Evolutionary conservation across 306 rosid genomes (phyloP).

Genomic region (Pyrus pyrifolia): DNA sequence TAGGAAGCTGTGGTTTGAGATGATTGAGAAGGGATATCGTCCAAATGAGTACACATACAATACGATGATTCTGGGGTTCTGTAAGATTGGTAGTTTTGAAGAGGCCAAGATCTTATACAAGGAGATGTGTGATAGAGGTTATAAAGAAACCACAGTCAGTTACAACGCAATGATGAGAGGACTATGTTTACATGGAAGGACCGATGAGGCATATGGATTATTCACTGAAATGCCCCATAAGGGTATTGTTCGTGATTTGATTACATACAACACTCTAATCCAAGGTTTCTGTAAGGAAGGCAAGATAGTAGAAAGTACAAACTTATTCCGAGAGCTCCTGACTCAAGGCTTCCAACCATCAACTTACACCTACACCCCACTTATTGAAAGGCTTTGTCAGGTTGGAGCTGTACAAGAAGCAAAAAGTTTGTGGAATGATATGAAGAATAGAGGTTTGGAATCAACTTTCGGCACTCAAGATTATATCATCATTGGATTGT

Average conservation of each 20-base stretch:
- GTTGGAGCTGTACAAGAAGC: constrained; percentile 41
- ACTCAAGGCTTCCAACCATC: constrained; percentile 50
- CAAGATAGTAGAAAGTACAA: constrained; percentile 32
- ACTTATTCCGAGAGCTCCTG: constrained; percentile 36
- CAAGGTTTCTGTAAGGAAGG: constrained; percentile 43
- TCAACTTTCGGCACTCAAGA: no score
- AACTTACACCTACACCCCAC: constrained; percentile 26
- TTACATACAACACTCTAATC: constrained; percentile 52
- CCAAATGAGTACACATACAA: constrained; percentile 60
- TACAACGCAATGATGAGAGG: constrained; percentile 50
- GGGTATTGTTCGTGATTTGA: constrained; percentile 39
- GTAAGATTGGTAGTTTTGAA: constrained; percentile 37
- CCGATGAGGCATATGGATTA: constrained; percentile 43
- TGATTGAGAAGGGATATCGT: constrained; percentile 54
- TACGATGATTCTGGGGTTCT: constrained; percentile 45
- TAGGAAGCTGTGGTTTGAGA: constrained; percentile 79
- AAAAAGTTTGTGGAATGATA: constrained; percentile 46
- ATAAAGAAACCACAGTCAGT: constrained; percentile 31
- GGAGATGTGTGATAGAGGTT: constrained; percentile 58
- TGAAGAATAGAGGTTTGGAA: constrained; percentile 29
- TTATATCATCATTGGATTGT: no score
- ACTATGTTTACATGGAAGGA: constrained; percentile 44
- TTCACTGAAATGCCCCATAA: constrained; percentile 53
- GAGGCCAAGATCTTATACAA: constrained; percentile 40
- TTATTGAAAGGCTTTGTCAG: constrained; percentile 44